Evolutionary conservation across 495 filamentous ascomycete species (phyloP).

Genomic region (Lophium mytilinum): DNA sequence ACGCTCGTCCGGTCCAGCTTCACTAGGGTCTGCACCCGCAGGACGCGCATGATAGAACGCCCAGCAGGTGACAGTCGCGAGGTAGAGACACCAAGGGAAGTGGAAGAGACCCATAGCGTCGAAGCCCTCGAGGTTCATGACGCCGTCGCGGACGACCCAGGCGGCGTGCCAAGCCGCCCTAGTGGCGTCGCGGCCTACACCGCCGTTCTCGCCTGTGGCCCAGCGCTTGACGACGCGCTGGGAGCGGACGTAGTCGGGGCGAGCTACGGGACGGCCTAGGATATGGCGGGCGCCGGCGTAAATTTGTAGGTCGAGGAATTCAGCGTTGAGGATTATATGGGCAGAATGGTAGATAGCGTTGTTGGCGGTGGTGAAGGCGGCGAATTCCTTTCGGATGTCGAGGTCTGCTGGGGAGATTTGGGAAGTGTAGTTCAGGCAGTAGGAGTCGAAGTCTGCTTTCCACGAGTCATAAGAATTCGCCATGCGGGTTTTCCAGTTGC

Average conservation of each 20-base stretch:
- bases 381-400: conserved; percentile 30
- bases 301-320: conserved; percentile 50
- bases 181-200: conserved; percentile 13
- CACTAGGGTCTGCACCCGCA: not conserved
- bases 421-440: conserved; percentile 31
- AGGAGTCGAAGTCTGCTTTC: conserved; percentile 47
- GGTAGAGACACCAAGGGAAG: conserved; percentile 50
- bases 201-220: conserved; percentile 18
- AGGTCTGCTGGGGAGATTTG: not conserved
- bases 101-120: conserved; percentile 46
- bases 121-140: conserved; percentile 40
- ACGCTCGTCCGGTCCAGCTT: not conserved
- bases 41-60: conserved; percentile 37
- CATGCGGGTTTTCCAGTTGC: conserved; percentile 44
- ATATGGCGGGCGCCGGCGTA: conserved; percentile 47
- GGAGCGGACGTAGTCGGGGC: conserved; percentile 40
- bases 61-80: conserved; percentile 47
- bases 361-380: conserved; percentile 36
- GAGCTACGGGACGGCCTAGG: conserved; percentile 40
- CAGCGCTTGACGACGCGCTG: conserved; percentile 38
- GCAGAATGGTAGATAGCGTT: conserved; percentile 45
- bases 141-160: conserved; percentile 39
- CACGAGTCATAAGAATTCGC: conserved; percentile 44
- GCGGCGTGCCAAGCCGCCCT: conserved; percentile 43
- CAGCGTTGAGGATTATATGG: conserved; percentile 42